Evolutionary conservation across 2,329 filamentous ascomycete genomes (phyloP).

Genomic region (Ophiocordyceps robertsii): DNA sequence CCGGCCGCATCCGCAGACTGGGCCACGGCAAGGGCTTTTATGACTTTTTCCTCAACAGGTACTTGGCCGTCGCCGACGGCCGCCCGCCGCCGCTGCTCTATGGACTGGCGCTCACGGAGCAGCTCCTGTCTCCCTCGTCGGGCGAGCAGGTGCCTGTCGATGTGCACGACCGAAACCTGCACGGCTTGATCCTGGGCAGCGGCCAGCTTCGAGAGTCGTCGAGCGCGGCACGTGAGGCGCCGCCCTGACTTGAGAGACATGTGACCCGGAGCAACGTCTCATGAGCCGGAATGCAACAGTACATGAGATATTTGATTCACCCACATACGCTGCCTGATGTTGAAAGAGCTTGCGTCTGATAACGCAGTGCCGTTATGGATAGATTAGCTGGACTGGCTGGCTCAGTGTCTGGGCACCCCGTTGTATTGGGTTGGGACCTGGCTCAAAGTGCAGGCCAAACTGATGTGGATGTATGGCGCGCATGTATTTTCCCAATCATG

Average conservation of each 20-base stretch:
- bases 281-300: no score
- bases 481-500: no score
- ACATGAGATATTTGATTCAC: background rate
- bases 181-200: constrained; percentile 63
- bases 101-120: constrained; percentile 75
- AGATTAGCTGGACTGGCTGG: background rate
- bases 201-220: constrained; percentile 37
- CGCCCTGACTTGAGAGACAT: background rate
- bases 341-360: background rate
- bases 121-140: constrained; percentile 50
- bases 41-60: constrained; percentile 79
- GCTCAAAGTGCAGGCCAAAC: no score
- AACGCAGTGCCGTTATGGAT: background rate
- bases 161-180: constrained; percentile 63
- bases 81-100: constrained; percentile 38
- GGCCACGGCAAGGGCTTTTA: constrained; percentile 97
- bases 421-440: no score
- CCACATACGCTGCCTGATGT: background rate
- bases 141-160: constrained; percentile 59
- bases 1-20: constrained; percentile 53
- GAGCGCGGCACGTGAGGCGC: background rate
- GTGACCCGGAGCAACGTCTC: background rate
- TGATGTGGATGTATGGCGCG: no score
- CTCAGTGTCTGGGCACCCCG: no score
- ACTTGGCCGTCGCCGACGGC: constrained; percentile 26